Conservation (phyloP, 2,329 filamentous ascomycete genomes). For the Simplicillium aogashimaense region DNA sequence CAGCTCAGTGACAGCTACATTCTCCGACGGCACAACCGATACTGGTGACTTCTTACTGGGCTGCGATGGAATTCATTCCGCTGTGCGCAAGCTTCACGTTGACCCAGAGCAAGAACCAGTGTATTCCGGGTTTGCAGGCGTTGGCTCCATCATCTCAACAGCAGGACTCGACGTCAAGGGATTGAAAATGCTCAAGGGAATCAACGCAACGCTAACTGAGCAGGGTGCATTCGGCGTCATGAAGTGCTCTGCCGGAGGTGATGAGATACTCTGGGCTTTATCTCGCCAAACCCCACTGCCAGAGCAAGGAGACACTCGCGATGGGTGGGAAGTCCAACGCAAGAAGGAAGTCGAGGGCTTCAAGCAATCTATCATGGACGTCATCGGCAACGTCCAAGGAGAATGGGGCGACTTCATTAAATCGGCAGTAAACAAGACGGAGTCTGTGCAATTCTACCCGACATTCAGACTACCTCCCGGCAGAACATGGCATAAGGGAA, state of each 20-base stretch:
- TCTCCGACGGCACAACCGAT: slow-evolving; percentile 17
- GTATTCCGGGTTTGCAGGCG: slow-evolving; percentile 19
- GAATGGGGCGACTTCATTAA: slow-evolving; percentile 15
- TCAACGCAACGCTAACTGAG: slow-evolving; percentile 17
- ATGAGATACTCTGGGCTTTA: too few relatives aligned
- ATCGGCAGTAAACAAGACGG: slow-evolving; percentile 9
- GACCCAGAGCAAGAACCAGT: slow-evolving; percentile 10
- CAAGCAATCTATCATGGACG: slow-evolving; percentile 13
- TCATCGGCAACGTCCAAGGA: slow-evolving; percentile 13
- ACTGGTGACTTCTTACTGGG: slow-evolving; percentile 34
- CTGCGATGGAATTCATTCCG: slow-evolving; percentile 32
- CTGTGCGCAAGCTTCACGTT: slow-evolving; percentile 18
- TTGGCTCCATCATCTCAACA: slow-evolving; percentile 12
- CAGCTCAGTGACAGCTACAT: slow-evolving; percentile 48
- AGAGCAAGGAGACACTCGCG: too few relatives aligned
- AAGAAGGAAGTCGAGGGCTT: slow-evolving; percentile 10
- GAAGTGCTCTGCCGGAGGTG: neutral
- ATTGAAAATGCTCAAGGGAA: slow-evolving; percentile 8
- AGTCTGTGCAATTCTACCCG: slow-evolving; percentile 20
- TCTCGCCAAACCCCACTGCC: too few relatives aligned
- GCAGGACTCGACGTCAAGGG: slow-evolving; percentile 6
- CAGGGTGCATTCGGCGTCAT: slow-evolving; percentile 17
- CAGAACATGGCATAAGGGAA: slow-evolving; percentile 22
- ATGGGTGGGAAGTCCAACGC: too few relatives aligned
- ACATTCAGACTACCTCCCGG: slow-evolving; percentile 19